These are phyloP conservation scores for Beverwykella pulmonaria DNA, from an alignment of 495 filamentous ascomycete species.

Conservation along the genomic window DNA sequence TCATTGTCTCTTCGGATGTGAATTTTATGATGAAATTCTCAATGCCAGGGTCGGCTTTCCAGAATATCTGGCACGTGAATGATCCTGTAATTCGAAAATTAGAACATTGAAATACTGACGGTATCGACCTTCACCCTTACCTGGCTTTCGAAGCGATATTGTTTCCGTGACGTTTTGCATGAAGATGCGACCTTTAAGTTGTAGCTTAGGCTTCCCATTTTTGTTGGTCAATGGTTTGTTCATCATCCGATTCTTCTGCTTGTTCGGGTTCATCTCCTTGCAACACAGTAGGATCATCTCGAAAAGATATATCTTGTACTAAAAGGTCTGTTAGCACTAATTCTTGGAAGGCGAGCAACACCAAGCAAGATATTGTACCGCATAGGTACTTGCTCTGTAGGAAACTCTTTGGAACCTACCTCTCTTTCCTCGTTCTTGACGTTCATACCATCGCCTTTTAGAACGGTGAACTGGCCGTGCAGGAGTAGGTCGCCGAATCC, in stretches of 20 bases:
- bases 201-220: conserved; percentile 78
- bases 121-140: conserved; percentile 52
- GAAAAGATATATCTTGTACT: conserved; percentile 98
- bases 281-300: conserved; percentile 94
- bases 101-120: background rate
- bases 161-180: conserved; percentile 99
- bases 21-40: conserved; percentile 97
- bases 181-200: conserved; percentile 95
- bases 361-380: background rate
- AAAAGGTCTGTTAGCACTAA: conserved; percentile 28
- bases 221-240: conserved; percentile 72
- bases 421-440: conserved; percentile 52
- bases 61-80: conserved; percentile 95
- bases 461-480: conserved; percentile 89
- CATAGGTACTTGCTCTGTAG: conserved; percentile 10
- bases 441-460: conserved; percentile 78
- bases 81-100: conserved; percentile 55
- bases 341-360: background rate
- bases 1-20: conserved; percentile 84
- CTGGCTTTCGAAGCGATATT: conserved; percentile 76
- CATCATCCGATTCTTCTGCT: conserved; percentile 67
- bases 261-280: conserved; percentile 89
- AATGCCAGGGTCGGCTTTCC: conserved; percentile 95
- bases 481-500: conserved; percentile 87
- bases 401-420: conserved; percentile 31